Percentiles rank a stretch among this genome's conserved stretches.
Conservation (phyloP, 164 flowering plant species). For the Buxus sempervirens region DNA sequence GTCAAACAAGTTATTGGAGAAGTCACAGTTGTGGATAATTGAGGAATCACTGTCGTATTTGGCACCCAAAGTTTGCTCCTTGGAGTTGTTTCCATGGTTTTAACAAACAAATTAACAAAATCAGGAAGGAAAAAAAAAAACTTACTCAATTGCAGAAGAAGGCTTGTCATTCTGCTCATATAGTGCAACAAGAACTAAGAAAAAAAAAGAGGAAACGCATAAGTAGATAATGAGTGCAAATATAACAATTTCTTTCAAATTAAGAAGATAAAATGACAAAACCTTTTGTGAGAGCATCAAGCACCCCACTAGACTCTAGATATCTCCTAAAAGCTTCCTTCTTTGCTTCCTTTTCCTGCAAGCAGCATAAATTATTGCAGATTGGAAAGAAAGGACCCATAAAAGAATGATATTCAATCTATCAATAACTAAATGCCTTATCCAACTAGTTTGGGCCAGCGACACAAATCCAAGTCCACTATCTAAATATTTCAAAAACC, state of each 20-base stretch:
- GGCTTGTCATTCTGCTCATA: slow-evolving; percentile 96
- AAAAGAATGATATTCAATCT: not conserved
- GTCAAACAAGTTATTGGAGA: slow-evolving; percentile 6
- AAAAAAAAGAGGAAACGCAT: not conserved
- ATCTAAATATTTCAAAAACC: no score
- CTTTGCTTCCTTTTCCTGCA: slow-evolving; percentile 91
- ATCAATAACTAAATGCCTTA: no score
- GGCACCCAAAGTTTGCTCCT: not conserved
- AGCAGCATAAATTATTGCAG: not conserved
- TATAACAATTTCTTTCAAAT: not conserved
- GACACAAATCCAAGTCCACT: no score
- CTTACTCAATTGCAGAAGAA: slow-evolving; percentile 89
- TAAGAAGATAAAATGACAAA: slow-evolving; percentile 6
- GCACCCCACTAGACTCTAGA: slow-evolving; percentile 89
- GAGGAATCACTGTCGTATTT: not conserved
- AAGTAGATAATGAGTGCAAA: slow-evolving; percentile 7
- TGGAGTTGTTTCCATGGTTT: not conserved
- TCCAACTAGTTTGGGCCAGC: no score
- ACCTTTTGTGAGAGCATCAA: slow-evolving; percentile 96
- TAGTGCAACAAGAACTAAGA: slow-evolving; percentile 80
- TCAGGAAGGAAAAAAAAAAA: slow-evolving; percentile 7
- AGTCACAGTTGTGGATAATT: not conserved
- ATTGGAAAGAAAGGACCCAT: not conserved
- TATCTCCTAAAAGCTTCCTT: slow-evolving; percentile 96
- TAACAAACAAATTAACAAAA: not conserved